A percentile compares a stretch with the other conserved stretches of the same genome.
These are phyloP conservation scores for Hypomyces rosellus DNA, from an alignment of 2,329 filamentous ascomycete genomes.

Conservation along the genomic window DNA sequence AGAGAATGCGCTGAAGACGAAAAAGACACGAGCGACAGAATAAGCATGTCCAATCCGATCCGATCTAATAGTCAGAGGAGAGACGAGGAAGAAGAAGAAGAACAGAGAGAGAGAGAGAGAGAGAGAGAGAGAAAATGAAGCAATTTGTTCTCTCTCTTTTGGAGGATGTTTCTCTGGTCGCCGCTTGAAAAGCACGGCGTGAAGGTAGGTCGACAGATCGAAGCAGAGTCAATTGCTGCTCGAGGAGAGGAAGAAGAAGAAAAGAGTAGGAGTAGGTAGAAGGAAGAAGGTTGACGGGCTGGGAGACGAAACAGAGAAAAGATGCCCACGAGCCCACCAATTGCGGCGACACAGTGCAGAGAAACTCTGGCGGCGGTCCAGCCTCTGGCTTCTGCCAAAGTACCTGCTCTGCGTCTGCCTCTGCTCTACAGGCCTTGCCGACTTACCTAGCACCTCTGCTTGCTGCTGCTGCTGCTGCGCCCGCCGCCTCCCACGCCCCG, in stretches of 20 bases:
- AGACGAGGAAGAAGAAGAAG: background rate
- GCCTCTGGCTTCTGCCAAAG: background rate
- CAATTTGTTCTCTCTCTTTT: too few relatives aligned
- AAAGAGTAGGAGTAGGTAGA: slow-evolving; percentile 13
- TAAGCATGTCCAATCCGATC: slow-evolving; percentile 9
- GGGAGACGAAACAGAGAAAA: slow-evolving; percentile 6
- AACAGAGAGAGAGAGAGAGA: too few relatives aligned
- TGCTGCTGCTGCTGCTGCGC: slow-evolving; percentile 4
- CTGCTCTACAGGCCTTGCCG: too few relatives aligned
- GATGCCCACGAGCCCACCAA: slow-evolving; percentile 4
- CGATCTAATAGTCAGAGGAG: background rate
- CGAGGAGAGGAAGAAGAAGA: slow-evolving; percentile 15
- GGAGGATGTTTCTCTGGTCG: slow-evolving; percentile 10
- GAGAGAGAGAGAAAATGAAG: too few relatives aligned
- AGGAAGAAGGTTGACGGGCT: slow-evolving; percentile 18
- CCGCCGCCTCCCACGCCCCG: slow-evolving; percentile 6
- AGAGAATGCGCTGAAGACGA: background rate
- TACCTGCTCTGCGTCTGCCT: too few relatives aligned
- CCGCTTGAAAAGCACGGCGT: slow-evolving; percentile 19
- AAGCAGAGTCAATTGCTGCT: slow-evolving; percentile 11
- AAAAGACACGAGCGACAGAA: slow-evolving; percentile 3
- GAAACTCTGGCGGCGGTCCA: slow-evolving; percentile 5
- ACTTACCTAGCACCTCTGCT: too few relatives aligned
- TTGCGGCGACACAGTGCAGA: slow-evolving; percentile 9
- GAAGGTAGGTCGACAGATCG: slow-evolving; percentile 5